These are phyloP conservation scores for Pulicaria dysenterica DNA, from an alignment of 129 eudicot genomes.

Conservation along the genomic window DNA sequence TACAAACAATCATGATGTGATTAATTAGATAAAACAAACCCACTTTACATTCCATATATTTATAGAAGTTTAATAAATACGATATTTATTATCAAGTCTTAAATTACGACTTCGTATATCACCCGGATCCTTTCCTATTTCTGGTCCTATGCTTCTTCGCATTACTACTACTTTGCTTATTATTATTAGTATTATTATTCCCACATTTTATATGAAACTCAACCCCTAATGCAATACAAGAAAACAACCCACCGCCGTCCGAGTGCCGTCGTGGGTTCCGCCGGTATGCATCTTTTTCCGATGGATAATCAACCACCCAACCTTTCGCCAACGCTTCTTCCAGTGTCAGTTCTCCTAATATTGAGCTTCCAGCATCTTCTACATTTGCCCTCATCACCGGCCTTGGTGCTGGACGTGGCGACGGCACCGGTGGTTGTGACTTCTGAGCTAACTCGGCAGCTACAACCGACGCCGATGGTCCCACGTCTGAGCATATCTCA, in stretches of 20 bases:
- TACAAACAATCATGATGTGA: too few species aligned
- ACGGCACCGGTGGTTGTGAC: too few species aligned
- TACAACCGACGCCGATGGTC: slow-evolving; percentile 22
- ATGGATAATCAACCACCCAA: slow-evolving; percentile 4
- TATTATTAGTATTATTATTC: not conserved
- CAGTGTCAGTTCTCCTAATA: slow-evolving; percentile 19
- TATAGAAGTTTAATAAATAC: too few species aligned
- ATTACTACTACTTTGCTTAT: not conserved
- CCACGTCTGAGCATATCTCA: slow-evolving; percentile 16
- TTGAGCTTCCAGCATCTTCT: not conserved
- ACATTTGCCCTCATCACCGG: too few species aligned
- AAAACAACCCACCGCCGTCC: not conserved
- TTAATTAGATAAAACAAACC: too few species aligned
- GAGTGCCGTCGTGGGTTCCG: too few species aligned
- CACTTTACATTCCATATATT: too few species aligned
- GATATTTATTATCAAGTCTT: too few species aligned
- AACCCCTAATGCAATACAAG: slow-evolving; percentile 20
- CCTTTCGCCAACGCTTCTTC: slow-evolving; percentile 19
- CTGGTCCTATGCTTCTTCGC: too few species aligned
- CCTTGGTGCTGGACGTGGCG: too few species aligned
- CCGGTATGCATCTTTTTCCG: not conserved
- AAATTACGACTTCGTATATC: too few species aligned
- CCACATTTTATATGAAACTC: slow-evolving; percentile 19
- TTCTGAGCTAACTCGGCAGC: slow-evolving; percentile 3
- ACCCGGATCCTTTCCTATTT: too few species aligned